Evolutionary conservation across 2,329 filamentous ascomycete species (phyloP).

Genomic region (Diaporthe sp.): DNA sequence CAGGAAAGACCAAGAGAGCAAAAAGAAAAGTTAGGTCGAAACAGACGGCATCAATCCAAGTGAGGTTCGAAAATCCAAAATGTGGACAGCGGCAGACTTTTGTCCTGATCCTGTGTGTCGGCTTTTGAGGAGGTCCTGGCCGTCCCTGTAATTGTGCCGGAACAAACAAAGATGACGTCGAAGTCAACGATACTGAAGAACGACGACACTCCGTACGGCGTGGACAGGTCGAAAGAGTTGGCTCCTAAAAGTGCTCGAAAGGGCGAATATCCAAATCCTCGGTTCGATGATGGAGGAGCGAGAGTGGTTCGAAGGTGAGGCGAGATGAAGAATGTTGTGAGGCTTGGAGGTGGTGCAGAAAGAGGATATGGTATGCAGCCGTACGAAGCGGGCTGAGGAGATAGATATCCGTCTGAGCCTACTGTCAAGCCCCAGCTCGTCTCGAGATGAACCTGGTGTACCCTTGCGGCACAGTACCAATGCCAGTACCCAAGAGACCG

Average conservation of each 20-base stretch:
- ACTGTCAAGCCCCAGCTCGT: slow-evolving; percentile 22
- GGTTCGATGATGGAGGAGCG: slow-evolving; percentile 28
- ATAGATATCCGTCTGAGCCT: slow-evolving; percentile 28
- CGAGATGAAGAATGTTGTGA: slow-evolving; percentile 28
- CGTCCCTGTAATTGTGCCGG: slow-evolving; percentile 32
- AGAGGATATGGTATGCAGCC: slow-evolving; percentile 34
- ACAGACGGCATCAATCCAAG: slow-evolving; percentile 26
- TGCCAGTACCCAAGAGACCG: background rate
- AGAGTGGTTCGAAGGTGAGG: slow-evolving; percentile 32
- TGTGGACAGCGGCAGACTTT: slow-evolving; percentile 43
- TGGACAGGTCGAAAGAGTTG: slow-evolving; percentile 38
- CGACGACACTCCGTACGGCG: slow-evolving; percentile 34
- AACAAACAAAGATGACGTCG: slow-evolving; percentile 56
- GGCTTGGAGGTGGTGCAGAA: slow-evolving; percentile 32
- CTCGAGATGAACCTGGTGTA: slow-evolving; percentile 29
- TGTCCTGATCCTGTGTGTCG: slow-evolving; percentile 43
- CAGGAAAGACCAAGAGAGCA: slow-evolving; percentile 29
- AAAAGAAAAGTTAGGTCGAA: slow-evolving; percentile 35
- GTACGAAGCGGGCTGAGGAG: slow-evolving; percentile 34
- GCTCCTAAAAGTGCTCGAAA: background rate
- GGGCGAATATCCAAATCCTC: slow-evolving; percentile 24
- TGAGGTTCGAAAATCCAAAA: slow-evolving; percentile 36
- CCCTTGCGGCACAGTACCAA: slow-evolving; percentile 32
- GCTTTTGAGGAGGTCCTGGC: slow-evolving; percentile 40
- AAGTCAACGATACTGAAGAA: slow-evolving; percentile 62